phyloP scores from a whole-genome alignment of 768 basidiomycete genomes.

The Tubosaeta brunneosetosa region DNA sequence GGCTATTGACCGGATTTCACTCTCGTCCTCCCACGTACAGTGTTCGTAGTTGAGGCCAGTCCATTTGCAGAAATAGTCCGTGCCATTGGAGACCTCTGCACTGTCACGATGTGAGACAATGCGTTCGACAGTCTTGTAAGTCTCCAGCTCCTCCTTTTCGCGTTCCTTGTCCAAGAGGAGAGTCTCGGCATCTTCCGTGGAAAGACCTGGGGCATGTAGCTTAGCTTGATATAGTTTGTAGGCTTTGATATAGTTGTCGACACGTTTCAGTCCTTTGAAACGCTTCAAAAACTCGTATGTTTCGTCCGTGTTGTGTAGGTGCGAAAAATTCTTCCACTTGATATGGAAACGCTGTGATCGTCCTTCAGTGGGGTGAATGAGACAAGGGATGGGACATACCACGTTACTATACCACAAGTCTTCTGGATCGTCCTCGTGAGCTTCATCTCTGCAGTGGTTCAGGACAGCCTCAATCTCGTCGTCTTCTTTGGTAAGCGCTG shows the following conservation, averaged over 20 bases:
- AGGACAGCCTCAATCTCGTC: conserved; percentile 93
- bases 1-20: conserved; percentile 75
- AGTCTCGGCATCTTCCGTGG: conserved; percentile 85
- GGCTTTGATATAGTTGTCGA: conserved; percentile 98
- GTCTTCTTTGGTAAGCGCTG: conserved; percentile 52
- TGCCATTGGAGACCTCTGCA: conserved; percentile 41
- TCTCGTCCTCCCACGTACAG: conserved; percentile 90
- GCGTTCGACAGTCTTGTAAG: conserved; percentile 87
- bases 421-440: conserved; percentile 65
- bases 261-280: conserved; percentile 92
- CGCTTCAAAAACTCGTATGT: conserved; percentile 93
- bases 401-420: conserved; percentile 88
- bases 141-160: conserved; percentile 86
- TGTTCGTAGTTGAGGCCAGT: conserved; percentile 87
- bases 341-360: conserved; percentile 85
- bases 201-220: conserved; percentile 58
- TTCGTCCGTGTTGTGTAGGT: conserved; percentile 99
- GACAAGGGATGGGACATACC: conserved; percentile 38
- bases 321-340: conserved; percentile 99
- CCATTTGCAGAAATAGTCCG: conserved; percentile 98
- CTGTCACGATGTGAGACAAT: conserved; percentile 75
- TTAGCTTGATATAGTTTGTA: conserved; percentile 72
- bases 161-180: conserved; percentile 88
- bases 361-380: conserved; percentile 4
- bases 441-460: conserved; percentile 82